Conservation (phyloP, 2,329 filamentous ascomycete genomes). For the Fusarium sp. region DNA sequence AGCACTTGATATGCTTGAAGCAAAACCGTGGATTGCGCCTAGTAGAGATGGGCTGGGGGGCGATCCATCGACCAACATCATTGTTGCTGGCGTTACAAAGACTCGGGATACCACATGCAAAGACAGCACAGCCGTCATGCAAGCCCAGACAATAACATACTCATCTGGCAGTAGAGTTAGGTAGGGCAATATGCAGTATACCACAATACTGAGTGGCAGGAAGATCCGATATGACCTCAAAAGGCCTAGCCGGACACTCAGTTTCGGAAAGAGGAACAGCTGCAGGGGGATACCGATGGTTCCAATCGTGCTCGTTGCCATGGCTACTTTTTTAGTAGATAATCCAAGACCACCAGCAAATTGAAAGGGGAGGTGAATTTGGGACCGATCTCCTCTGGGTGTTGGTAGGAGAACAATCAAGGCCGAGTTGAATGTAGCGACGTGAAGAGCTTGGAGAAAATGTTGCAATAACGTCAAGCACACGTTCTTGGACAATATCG, state of each 20-base stretch:
- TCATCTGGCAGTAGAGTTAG: background rate
- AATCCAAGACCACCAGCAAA: conserved; percentile 40
- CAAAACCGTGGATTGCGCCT: background rate
- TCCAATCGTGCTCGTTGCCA: conserved; percentile 41
- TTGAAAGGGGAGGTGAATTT: background rate
- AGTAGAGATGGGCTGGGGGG: background rate
- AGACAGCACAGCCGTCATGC: background rate
- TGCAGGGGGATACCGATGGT: conserved; percentile 38
- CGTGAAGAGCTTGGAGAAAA: conserved; percentile 19
- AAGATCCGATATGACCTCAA: background rate
- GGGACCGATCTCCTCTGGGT: background rate
- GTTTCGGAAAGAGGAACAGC: conserved; percentile 33
- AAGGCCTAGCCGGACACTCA: background rate
- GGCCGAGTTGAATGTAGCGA: conserved; percentile 36
- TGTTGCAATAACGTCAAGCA: conserved; percentile 24
- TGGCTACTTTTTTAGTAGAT: conserved; percentile 35
- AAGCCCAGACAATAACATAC: background rate
- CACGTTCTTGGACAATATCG: conserved; percentile 10
- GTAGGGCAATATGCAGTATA: background rate
- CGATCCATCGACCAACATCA: background rate
- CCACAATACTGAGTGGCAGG: background rate
- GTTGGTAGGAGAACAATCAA: conserved; percentile 28
- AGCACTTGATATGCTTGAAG: background rate
- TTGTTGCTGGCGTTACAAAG: background rate
- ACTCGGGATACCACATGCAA: background rate